phyloP scores from a whole-genome alignment of 805 yeast genomes.

The Candida orba region DNA sequence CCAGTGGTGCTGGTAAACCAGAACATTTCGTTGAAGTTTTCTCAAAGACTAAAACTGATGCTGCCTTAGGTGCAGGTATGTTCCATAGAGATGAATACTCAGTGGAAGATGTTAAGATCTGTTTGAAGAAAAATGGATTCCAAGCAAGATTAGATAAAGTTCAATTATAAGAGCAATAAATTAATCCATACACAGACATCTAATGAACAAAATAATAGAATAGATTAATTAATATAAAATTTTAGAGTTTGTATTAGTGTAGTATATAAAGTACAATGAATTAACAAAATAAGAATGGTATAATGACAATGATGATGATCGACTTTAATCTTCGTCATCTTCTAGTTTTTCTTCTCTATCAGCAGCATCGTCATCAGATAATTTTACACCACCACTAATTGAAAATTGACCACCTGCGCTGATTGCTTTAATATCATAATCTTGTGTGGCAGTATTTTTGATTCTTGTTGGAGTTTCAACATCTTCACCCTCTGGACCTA shows the following conservation, averaged over 20 bases:
- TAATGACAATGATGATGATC: too few relatives aligned
- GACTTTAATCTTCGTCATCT: conserved; percentile 35
- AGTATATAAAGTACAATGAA: neutral
- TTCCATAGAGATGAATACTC: conserved; percentile 93
- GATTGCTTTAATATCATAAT: conserved; percentile 57
- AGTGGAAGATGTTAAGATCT: conserved; percentile 74
- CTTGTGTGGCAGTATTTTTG: conserved; percentile 87
- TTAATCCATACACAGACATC: too few relatives aligned
- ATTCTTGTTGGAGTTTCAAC: conserved; percentile 84
- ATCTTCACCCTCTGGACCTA: conserved; percentile 84
- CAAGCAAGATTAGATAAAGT: conserved; percentile 61
- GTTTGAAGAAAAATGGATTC: conserved; percentile 51
- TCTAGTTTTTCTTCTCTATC: conserved; percentile 43
- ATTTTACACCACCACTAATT: conserved; percentile 68
- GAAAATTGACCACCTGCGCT: conserved; percentile 99
- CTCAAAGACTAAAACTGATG: conserved; percentile 75
- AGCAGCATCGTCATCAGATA: conserved; percentile 33
- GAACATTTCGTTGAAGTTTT: conserved; percentile 87
- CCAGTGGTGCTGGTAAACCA: conserved; percentile 96
- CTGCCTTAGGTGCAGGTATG: conserved; percentile 98
- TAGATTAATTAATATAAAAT: neutral
- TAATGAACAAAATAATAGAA: too few relatives aligned
- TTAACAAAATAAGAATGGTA: too few relatives aligned
- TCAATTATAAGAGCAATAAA: conserved; percentile 4
- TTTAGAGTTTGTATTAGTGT: too few relatives aligned